A percentile compares a stretch with the other conserved stretches of the same genome.
phyloP scores from a whole-genome alignment of 257 asterid genomes.

The Solanum appendiculatum region DNA sequence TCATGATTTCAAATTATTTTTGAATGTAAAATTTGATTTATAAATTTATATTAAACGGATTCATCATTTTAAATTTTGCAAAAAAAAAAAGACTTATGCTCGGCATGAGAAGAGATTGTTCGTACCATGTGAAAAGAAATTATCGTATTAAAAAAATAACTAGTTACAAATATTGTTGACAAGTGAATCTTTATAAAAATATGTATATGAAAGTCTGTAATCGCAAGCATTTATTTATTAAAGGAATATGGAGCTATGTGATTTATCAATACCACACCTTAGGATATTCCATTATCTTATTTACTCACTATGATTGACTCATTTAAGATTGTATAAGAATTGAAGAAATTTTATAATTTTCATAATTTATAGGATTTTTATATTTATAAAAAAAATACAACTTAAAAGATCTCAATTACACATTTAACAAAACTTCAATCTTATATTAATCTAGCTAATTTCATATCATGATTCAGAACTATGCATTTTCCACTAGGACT shows the following conservation, averaged over 20 bases:
- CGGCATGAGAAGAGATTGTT: neutral
- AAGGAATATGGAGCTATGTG: neutral
- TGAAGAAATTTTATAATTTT: neutral
- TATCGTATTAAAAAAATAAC: neutral
- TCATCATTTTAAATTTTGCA: neutral
- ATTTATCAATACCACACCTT: neutral
- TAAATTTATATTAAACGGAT: neutral
- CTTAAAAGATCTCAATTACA: neutral
- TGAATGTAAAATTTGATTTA: neutral
- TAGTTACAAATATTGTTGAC: neutral
- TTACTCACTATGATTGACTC: neutral
- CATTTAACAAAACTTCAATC: neutral
- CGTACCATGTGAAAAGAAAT: neutral
- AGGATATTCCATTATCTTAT: neutral
- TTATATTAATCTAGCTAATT: neutral
- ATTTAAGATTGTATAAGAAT: neutral
- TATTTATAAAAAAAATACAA: neutral
- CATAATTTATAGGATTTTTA: too few relatives aligned
- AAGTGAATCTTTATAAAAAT: neutral
- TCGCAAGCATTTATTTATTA: neutral
- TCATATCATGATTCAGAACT: neutral
- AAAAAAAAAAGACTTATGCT: neutral
- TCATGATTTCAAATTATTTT: neutral
- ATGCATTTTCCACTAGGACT: neutral
- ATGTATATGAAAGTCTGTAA: neutral